Conservation (phyloP, 164 flowering plant genomes). For the Akebia trifoliata region DNA sequence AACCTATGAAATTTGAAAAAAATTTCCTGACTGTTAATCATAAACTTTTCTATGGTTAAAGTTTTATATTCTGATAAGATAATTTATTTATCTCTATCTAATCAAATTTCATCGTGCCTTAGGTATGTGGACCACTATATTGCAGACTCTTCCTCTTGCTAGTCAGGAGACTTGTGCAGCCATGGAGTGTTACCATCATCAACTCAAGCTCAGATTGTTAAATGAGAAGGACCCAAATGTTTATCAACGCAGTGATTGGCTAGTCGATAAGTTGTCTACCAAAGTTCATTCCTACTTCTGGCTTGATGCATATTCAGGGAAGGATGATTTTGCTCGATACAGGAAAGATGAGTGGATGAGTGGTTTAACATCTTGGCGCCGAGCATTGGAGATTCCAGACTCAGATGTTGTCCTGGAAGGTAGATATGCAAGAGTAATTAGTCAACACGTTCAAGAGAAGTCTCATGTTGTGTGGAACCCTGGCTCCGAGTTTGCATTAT, state of each 20-base stretch:
- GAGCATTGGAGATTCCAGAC: conserved; percentile 67
- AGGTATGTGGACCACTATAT: conserved; percentile 60
- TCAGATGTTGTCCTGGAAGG: conserved; percentile 57
- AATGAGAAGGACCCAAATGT: conserved; percentile 63
- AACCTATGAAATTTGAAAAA: no score
- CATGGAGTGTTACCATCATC: conserved; percentile 87
- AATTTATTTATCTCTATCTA: background rate
- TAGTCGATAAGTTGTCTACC: conserved; percentile 76
- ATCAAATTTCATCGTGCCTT: conserved; percentile 15
- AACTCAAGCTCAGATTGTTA: conserved; percentile 61
- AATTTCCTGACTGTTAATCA: conserved; percentile 1
- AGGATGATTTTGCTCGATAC: conserved; percentile 73
- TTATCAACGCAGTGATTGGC: conserved; percentile 89
- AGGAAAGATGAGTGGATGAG: conserved; percentile 78
- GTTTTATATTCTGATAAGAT: no score
- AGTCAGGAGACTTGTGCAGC: conserved; percentile 84
- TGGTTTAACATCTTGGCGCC: conserved; percentile 81
- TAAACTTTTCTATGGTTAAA: background rate
- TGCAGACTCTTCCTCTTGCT: conserved; percentile 71
- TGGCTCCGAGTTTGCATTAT: conserved; percentile 71
- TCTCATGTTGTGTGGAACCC: conserved; percentile 62
- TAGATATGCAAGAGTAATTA: conserved; percentile 50
- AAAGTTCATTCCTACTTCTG: conserved; percentile 92
- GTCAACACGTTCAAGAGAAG: conserved; percentile 38
- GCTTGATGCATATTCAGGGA: conserved; percentile 82